phyloP scores from a whole-genome alignment of 345 rosid genomes.

The Hibiscus syriacus region DNA sequence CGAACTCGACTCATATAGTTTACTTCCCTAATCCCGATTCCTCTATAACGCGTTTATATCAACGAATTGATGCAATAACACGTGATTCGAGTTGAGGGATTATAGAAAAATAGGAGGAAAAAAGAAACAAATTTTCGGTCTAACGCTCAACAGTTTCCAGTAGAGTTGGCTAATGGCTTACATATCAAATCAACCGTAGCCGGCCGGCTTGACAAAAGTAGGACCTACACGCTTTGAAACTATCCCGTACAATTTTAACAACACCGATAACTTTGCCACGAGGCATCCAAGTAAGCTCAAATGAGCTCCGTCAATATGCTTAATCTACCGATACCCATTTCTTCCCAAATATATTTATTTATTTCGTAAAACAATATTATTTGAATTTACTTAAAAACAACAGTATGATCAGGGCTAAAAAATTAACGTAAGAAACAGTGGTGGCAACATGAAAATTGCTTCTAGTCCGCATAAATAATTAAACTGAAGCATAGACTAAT shows the following conservation, averaged over 20 bases:
- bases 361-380: background rate
- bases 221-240: background rate
- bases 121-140: background rate
- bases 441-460: too few species aligned
- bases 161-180: background rate
- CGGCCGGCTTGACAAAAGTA: background rate
- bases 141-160: background rate
- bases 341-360: background rate
- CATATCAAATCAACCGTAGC: background rate
- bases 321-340: background rate
- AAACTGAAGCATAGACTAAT: background rate
- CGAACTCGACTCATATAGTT: too few species aligned
- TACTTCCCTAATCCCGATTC: too few species aligned
- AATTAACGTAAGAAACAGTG: background rate
- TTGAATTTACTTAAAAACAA: too few species aligned
- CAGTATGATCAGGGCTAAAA: too few species aligned
- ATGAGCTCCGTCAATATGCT: background rate
- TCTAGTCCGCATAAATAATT: background rate
- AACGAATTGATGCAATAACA: background rate
- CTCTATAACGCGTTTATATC: background rate
- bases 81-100: background rate
- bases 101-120: background rate
- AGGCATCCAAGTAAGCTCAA: background rate
- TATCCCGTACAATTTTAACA: background rate
- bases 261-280: background rate